Percentiles rank a stretch among this genome's conserved stretches.
phyloP scores from a whole-genome alignment of 768 basidiomycete species.

The Tephrocybe sp. region DNA sequence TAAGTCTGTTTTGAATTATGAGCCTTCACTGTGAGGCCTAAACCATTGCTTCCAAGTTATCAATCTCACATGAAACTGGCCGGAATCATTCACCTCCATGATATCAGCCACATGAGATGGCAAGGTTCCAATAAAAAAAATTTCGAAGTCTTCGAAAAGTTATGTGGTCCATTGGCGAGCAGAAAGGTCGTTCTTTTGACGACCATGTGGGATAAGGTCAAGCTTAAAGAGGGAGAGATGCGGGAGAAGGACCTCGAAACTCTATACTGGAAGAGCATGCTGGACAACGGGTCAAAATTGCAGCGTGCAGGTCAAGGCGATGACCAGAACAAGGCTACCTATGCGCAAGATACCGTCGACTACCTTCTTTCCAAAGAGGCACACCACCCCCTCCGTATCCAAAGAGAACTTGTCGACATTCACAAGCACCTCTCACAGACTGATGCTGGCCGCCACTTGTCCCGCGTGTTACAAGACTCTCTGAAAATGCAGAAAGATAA shows the following conservation, averaged over 20 bases:
- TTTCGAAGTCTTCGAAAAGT: slow-evolving; percentile 42
- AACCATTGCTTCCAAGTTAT: slow-evolving; percentile 15
- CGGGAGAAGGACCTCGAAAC: slow-evolving; percentile 35
- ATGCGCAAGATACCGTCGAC: slow-evolving; percentile 31
- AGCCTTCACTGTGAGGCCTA: neutral
- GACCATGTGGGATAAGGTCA: slow-evolving; percentile 42
- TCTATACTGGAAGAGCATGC: slow-evolving; percentile 39
- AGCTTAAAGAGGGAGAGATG: slow-evolving; percentile 26
- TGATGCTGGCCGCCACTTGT: neutral
- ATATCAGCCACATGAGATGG: slow-evolving; percentile 36
- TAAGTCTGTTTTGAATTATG: slow-evolving; percentile 2
- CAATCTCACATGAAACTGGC: slow-evolving; percentile 23
- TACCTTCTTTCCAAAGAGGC: slow-evolving; percentile 18
- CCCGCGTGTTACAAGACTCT: neutral
- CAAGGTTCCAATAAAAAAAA: slow-evolving; percentile 37
- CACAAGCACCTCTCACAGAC: neutral
- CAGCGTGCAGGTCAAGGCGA: no score
- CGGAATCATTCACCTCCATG: slow-evolving; percentile 43
- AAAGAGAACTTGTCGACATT: neutral
- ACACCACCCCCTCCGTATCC: neutral
- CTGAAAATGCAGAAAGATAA: no score
- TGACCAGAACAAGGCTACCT: slow-evolving; percentile 25
- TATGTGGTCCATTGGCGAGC: slow-evolving; percentile 41
- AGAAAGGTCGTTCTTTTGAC: slow-evolving; percentile 45
- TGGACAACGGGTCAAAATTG: slow-evolving; percentile 36